A percentile compares a stretch with the other conserved stretches of the same genome.
Evolutionary conservation across 108 stramenopile species (phyloP).

Genomic region (Schizochytrium sp.): DNA sequence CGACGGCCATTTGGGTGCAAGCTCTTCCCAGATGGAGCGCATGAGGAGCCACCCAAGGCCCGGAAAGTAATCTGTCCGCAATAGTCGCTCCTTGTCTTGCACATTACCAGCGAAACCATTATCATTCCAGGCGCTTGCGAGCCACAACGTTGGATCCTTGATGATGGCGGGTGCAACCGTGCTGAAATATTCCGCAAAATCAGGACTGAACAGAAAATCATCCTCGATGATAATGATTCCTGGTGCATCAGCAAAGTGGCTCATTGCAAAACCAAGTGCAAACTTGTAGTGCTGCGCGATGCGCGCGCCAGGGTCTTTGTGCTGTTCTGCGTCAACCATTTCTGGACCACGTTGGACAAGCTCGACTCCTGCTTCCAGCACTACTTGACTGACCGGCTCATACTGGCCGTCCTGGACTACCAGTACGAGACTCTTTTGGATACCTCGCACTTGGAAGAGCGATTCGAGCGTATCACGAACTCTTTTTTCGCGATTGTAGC

Average conservation of each 20-base stretch:
- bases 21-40: conserved; percentile 47
- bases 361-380: neutral
- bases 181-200: conserved; percentile 45
- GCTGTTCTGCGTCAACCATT: neutral
- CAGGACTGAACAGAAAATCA: conserved; percentile 50
- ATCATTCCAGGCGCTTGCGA: conserved; percentile 57
- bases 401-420: conserved; percentile 39
- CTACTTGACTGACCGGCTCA: neutral
- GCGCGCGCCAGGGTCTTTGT: conserved; percentile 22
- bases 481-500: conserved; percentile 27
- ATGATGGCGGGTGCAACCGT: conserved; percentile 33
- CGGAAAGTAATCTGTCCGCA: conserved; percentile 50
- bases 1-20: conserved; percentile 36
- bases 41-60: conserved; percentile 55
- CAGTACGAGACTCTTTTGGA: neutral
- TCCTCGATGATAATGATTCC: conserved; percentile 52
- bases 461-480: conserved; percentile 31
- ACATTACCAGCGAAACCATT: conserved; percentile 38
- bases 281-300: conserved; percentile 45
- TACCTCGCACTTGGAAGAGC: neutral
- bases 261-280: conserved; percentile 27
- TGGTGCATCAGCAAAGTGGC: neutral
- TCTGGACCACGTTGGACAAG: neutral
- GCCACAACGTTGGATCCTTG: conserved; percentile 36
- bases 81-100: conserved; percentile 1